Conservation (phyloP, 768 basidiomycete genomes). For the Cubamyces sp. region DNA sequence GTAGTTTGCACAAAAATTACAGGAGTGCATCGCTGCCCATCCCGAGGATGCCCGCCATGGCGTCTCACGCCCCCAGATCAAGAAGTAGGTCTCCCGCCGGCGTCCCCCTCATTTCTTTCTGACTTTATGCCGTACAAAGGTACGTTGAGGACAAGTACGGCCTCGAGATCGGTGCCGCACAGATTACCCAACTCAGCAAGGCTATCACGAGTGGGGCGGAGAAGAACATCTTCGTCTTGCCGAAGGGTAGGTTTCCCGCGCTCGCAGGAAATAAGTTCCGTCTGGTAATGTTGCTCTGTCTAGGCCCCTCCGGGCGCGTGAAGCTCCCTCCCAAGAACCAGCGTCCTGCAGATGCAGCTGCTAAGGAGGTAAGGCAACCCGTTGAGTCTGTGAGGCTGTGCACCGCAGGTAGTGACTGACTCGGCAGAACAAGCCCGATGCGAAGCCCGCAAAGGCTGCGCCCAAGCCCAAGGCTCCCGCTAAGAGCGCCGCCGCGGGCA, state of each 20-base stretch:
- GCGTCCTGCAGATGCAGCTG: slow-evolving; percentile 43
- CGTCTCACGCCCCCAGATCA: slow-evolving; percentile 90
- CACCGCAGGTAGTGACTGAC: slow-evolving; percentile 24
- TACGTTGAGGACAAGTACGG: slow-evolving; percentile 85
- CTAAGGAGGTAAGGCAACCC: slow-evolving; percentile 56
- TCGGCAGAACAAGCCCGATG: slow-evolving; percentile 40
- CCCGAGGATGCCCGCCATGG: slow-evolving; percentile 80
- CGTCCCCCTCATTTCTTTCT: slow-evolving; percentile 20
- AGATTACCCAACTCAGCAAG: slow-evolving; percentile 75
- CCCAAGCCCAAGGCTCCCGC: slow-evolving; percentile 36
- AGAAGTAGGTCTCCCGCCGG: slow-evolving; percentile 65
- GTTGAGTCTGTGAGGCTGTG: slow-evolving; percentile 26
- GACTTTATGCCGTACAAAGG: slow-evolving; percentile 46
- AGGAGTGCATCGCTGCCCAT: slow-evolving; percentile 83
- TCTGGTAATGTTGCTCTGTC: slow-evolving; percentile 8
- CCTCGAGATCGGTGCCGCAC: slow-evolving; percentile 77
- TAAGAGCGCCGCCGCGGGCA: slow-evolving; percentile 32
- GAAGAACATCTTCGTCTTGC: slow-evolving; percentile 81
- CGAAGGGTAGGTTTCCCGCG: slow-evolving; percentile 67
- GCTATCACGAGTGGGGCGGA: slow-evolving; percentile 84
- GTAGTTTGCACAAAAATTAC: slow-evolving; percentile 21
- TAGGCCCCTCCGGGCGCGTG: slow-evolving; percentile 55
- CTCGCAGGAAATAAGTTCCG: slow-evolving; percentile 5
- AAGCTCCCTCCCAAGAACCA: slow-evolving; percentile 69
- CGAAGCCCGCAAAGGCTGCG: slow-evolving; percentile 34